These are phyloP conservation scores for Astraeus odoratus DNA, from an alignment of 768 basidiomycete genomes.

Conservation along the genomic window DNA sequence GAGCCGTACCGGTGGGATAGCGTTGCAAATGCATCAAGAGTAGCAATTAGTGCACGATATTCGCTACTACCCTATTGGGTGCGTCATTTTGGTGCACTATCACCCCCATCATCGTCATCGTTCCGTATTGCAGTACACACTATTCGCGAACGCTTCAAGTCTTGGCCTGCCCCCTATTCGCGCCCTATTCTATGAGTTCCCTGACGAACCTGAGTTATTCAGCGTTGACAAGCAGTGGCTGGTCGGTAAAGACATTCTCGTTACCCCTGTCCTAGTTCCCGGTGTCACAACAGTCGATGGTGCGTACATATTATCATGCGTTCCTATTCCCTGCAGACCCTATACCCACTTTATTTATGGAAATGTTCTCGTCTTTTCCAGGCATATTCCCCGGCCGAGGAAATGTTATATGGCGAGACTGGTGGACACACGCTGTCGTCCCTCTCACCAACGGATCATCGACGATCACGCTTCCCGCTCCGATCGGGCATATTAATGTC, in stretches of 20 bases:
- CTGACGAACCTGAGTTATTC: conserved; percentile 58
- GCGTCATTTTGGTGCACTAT: conserved; percentile 14
- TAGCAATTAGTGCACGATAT: conserved; percentile 66
- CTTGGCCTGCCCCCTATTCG: conserved; percentile 64
- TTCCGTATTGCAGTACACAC: conserved; percentile 45
- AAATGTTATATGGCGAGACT: conserved; percentile 58
- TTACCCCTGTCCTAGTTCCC: conserved; percentile 68
- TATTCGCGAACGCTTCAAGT: conserved; percentile 63
- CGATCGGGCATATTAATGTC: conserved; percentile 69
- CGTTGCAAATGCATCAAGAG: conserved; percentile 66
- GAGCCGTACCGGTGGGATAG: conserved; percentile 80
- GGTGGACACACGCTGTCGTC: conserved; percentile 59
- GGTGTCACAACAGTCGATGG: conserved; percentile 65
- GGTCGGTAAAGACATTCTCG: conserved; percentile 61
- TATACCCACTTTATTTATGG: background rate
- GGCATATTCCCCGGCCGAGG: conserved; percentile 63
- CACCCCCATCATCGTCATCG: background rate
- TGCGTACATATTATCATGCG: conserved; percentile 18
- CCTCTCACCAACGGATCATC: conserved; percentile 32
- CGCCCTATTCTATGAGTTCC: conserved; percentile 76
- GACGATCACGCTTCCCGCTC: conserved; percentile 44
- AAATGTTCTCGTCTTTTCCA: too few species aligned
- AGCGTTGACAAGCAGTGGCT: conserved; percentile 63
- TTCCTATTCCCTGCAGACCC: background rate
- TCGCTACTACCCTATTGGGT: conserved; percentile 76